A percentile compares a stretch with the other conserved stretches of the same genome.
phyloP scores from a whole-genome alignment of 345 rosid species.

The Aquilaria yunnanensis region DNA sequence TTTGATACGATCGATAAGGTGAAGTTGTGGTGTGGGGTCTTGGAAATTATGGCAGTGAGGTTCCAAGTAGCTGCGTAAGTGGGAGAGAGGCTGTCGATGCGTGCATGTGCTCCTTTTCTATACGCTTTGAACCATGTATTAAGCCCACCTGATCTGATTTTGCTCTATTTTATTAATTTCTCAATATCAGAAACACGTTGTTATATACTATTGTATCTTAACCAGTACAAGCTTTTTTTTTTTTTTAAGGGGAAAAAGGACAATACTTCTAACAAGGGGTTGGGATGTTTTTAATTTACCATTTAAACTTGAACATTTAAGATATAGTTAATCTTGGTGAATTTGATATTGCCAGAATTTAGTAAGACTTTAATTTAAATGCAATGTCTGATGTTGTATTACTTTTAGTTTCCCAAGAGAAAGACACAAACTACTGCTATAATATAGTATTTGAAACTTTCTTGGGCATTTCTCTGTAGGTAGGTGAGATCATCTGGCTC shows the following conservation, averaged over 20 bases:
- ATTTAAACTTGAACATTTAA: background rate
- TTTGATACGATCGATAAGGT: background rate
- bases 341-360: too few relatives aligned
- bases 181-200: background rate
- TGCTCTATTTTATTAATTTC: background rate
- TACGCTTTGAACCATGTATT: constrained; percentile 1
- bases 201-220: background rate
- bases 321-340: too few relatives aligned
- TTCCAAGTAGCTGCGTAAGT: constrained; percentile 40
- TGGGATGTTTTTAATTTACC: background rate
- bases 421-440: too few relatives aligned
- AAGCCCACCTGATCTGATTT: background rate
- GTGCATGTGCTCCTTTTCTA: constrained; percentile 16
- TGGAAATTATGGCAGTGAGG: constrained; percentile 18
- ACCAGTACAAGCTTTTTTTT: background rate
- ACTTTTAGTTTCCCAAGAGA: too few relatives aligned
- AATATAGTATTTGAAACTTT: too few relatives aligned
- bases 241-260: constrained; percentile 1
- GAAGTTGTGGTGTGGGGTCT: background rate
- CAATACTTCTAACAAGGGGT: background rate
- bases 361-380: too few relatives aligned
- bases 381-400: too few relatives aligned
- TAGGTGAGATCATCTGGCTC: too few relatives aligned
- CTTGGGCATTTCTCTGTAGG: too few relatives aligned
- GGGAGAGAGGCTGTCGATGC: constrained; percentile 22